Base-by-base conservation (phyloP, 2,329 filamentous ascomycete species). In the Neonectria neomacrospora region DNA sequence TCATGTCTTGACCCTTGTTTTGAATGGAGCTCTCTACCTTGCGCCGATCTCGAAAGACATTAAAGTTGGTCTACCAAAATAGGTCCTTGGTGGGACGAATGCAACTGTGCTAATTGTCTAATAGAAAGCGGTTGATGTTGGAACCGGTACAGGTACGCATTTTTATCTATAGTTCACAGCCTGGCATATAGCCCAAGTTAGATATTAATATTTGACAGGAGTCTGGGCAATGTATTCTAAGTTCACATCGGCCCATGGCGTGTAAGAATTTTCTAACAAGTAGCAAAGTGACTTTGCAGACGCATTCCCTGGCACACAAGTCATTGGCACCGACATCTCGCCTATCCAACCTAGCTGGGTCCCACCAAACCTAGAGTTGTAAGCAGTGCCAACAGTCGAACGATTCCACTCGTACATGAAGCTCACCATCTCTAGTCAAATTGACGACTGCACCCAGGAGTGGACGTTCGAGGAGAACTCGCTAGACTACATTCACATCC, bases 401-500 rank as follows among this genome's bases (percentile, higher is more conserved):
- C 16, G n/a, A 41, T 18, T 41, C n/a, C 37, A 16, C 9, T 18
- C 3, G 3, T 3, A 10, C 3, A 18, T 32, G 3, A 16, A 5
- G 16, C 12, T 20, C 16, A 23, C 56, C 39, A 2, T 16, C 4
- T 9, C 7, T 22, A 61, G 63, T 14, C n/a, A 60, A 2, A 64
- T 66, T 14, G 64, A 78, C 75, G 44, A 77, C 76, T 61, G 72
- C 67, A 58, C 73, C 66, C 54, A 71, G 67, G 12, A 65, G 23
- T 76, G 74, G 74, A 75, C 72, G 2, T 75, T 70, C 30, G 55
- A 44, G 3, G 54, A 39, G 1, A 58, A 62, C 57, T 74, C 80
- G 28, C 86, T 88, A 67, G 87, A 90, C 74, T 86, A 83, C 68
- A 83, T 90, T 59, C 88, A 90, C 71, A 84, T 85, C 4, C 82